A percentile compares a stretch with the other conserved stretches of the same genome.
Conservation (phyloP, 495 filamentous ascomycete genomes). For the Aspergillus olivimuriae region DNA sequence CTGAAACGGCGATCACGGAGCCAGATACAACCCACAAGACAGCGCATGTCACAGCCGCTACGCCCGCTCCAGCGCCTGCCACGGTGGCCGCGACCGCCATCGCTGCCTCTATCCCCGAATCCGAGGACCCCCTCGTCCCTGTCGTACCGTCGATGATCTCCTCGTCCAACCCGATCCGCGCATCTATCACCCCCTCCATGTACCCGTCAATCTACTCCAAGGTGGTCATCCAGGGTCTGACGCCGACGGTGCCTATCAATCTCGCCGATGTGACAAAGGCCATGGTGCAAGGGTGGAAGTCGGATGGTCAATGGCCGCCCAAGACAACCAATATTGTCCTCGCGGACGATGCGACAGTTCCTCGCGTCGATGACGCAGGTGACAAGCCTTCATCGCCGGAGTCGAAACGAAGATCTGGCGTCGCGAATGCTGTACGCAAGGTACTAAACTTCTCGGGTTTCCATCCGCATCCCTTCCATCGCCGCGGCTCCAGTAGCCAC, state of each 20-base stretch:
- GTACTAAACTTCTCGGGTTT: slow-evolving; percentile 35
- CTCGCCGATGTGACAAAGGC: slow-evolving; percentile 71
- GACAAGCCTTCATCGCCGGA: slow-evolving; percentile 16
- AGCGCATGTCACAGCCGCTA: neutral
- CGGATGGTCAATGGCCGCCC: slow-evolving; percentile 91
- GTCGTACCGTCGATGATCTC: slow-evolving; percentile 63
- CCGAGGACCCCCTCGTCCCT: slow-evolving; percentile 46
- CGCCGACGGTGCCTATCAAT: slow-evolving; percentile 82
- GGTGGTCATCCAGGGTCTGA: slow-evolving; percentile 67
- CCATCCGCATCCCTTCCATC: slow-evolving; percentile 36
- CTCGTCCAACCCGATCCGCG: slow-evolving; percentile 60
- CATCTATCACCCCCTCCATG: slow-evolving; percentile 60
- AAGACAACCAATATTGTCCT: slow-evolving; percentile 40
- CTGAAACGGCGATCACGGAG: slow-evolving; percentile 29
- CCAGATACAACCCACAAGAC: slow-evolving; percentile 14
- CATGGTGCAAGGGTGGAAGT: slow-evolving; percentile 87
- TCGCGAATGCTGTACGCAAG: slow-evolving; percentile 39
- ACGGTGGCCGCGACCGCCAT: slow-evolving; percentile 1
- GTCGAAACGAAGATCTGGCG: slow-evolving; percentile 29
- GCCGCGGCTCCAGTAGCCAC: slow-evolving; percentile 31
- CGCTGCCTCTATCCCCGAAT: neutral
- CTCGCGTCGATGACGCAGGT: slow-evolving; percentile 8
- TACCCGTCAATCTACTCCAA: slow-evolving; percentile 87
- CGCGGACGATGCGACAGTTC: slow-evolving; percentile 24
- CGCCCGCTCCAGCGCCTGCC: slow-evolving; percentile 4